Conservation (phyloP, 139 green algal genomes). For the Penium margaritaceum region DNA sequence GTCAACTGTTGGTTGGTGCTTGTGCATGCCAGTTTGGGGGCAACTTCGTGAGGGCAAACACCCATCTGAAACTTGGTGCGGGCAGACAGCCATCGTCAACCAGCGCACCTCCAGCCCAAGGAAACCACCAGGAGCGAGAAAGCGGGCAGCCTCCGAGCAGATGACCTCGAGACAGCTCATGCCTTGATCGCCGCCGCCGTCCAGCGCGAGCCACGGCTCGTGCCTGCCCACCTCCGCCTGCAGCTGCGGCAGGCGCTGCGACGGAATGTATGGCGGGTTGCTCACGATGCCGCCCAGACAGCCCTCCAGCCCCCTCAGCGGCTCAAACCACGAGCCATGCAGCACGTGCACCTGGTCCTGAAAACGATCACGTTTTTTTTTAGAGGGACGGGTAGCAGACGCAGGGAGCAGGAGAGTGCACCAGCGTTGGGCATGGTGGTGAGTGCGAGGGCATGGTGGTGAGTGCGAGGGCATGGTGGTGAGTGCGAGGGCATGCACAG, state of each 20-base stretch:
- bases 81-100: too few relatives aligned
- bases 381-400: too few relatives aligned
- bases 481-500: too few relatives aligned
- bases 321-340: slow-evolving; percentile 65
- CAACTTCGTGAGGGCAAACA: too few relatives aligned
- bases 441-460: too few relatives aligned
- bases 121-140: slow-evolving; percentile 32
- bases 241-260: slow-evolving; percentile 49
- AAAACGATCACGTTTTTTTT: too few relatives aligned
- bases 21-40: too few relatives aligned
- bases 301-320: slow-evolving; percentile 46
- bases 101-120: slow-evolving; percentile 35
- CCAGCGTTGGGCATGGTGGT: too few relatives aligned
- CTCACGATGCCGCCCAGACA: slow-evolving; percentile 64
- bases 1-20: too few relatives aligned
- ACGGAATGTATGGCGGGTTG: slow-evolving; percentile 88
- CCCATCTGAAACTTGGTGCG: too few relatives aligned
- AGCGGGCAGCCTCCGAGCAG: neutral
- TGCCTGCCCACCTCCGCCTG: slow-evolving; percentile 69
- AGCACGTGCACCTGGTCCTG: slow-evolving; percentile 44
- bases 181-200: slow-evolving; percentile 66
- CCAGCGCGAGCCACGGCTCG: slow-evolving; percentile 71
- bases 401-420: too few relatives aligned
- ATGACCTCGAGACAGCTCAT: slow-evolving; percentile 46
- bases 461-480: too few relatives aligned